Evolutionary conservation across 176 grass and related monocot species (phyloP).

Genomic region (Zoysia pacifica): DNA sequence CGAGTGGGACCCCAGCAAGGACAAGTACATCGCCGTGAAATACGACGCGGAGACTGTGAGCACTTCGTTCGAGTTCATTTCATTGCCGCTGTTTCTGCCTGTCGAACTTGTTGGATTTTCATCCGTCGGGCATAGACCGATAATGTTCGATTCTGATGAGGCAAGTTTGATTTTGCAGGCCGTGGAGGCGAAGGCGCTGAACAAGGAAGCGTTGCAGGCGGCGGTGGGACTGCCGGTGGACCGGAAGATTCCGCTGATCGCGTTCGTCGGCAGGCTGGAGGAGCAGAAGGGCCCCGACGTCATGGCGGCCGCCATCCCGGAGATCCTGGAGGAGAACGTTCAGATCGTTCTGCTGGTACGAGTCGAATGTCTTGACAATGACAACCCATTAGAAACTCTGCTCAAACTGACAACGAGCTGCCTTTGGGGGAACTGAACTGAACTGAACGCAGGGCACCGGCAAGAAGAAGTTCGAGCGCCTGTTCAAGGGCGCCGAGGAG

Average conservation of each 20-base stretch:
- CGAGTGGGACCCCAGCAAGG: slow-evolving; percentile 81
- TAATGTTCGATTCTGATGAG: slow-evolving; percentile 5
- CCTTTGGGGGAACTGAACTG: neutral
- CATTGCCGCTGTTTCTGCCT: neutral
- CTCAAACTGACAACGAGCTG: no score
- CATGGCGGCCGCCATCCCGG: slow-evolving; percentile 70
- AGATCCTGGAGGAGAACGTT: slow-evolving; percentile 69
- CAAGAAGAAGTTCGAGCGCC: slow-evolving; percentile 84
- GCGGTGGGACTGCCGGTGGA: slow-evolving; percentile 72
- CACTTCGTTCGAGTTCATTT: neutral
- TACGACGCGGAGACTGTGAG: slow-evolving; percentile 77
- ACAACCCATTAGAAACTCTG: neutral
- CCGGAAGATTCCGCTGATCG: slow-evolving; percentile 64
- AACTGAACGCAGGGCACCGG: slow-evolving; percentile 64
- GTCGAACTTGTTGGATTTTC: neutral
- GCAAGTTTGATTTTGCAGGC: slow-evolving; percentile 51
- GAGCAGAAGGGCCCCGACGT: slow-evolving; percentile 98
- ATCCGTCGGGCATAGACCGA: no score
- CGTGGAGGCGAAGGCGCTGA: slow-evolving; percentile 64
- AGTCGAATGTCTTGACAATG: neutral
- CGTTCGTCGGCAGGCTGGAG: slow-evolving; percentile 87
- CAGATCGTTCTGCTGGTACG: slow-evolving; percentile 87
- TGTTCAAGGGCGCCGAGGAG: slow-evolving; percentile 58
- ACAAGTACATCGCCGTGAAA: slow-evolving; percentile 76
- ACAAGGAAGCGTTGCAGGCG: slow-evolving; percentile 94